Evolutionary conservation across 176 grass and related monocot species (phyloP), one percentile per base, ranked within the genome.

Genomic region (Zoysia japonica): DNA sequence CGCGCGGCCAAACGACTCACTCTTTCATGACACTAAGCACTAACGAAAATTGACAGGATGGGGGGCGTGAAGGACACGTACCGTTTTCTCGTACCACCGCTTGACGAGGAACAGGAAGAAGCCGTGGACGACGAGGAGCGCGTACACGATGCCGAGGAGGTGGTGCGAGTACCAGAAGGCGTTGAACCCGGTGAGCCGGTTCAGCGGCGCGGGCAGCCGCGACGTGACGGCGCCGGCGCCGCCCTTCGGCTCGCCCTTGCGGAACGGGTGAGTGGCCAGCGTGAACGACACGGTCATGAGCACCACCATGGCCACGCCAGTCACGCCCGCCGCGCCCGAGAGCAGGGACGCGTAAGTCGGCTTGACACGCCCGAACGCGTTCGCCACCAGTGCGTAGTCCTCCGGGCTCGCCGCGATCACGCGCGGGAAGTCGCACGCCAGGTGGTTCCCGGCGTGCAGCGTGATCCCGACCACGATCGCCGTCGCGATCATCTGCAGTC

Each of bases 101-200:
- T 44, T 84, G 36, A 95, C 92, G 61, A 99, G 87, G 83, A 91
- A 99, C 83, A 99, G 83, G 92, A 86, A 99, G 84, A 91, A 91
- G 15, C 96, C 90, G 75, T 99, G 96, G 11, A 75, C 78, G 37
- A 99, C 53, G 2, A 99, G 90, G 40, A 99, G 85, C 5, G 55
- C 85, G 70, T 95, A 99, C 39, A 90, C 96, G 80, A 95, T 65
- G 28, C 53, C 88, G 3, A 94, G 92, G 4, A 99, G 92, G 79
- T 99, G 96, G 84, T 99, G 96, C 13, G 96, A 99, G 84, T 99
- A 99, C 96, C 96, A 99, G 77, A 95, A 99, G 45, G 92, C 92
- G 70, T 99, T 99, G 96, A 99, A 99, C 0, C 96, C 96, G 8
- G 90, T 81, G 17, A 99, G 92, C 1, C 92, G 84, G 82, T 93